phyloP scores from a whole-genome alignment of 495 filamentous ascomycete genomes.

The Trichoderma asperelloides region DNA sequence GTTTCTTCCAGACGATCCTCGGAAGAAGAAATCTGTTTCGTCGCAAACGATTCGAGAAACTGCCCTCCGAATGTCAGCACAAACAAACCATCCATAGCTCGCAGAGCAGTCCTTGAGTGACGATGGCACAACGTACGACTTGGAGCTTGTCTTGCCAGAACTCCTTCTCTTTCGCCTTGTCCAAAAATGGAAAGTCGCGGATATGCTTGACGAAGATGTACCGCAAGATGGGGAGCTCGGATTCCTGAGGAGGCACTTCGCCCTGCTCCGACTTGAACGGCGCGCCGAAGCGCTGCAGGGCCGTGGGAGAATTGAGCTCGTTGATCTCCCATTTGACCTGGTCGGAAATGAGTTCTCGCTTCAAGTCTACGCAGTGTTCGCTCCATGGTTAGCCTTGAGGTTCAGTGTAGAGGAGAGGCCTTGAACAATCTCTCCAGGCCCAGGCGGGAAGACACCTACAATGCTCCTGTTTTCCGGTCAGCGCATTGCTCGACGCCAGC shows the following conservation, averaged over 20 bases:
- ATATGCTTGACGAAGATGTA: conserved; percentile 99
- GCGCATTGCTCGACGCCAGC: conserved; percentile 26
- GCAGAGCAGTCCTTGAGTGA: not conserved
- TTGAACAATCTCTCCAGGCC: not conserved
- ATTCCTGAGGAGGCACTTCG: conserved; percentile 87
- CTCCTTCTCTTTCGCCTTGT: conserved; percentile 93
- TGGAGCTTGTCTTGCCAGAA: conserved; percentile 99
- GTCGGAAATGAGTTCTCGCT: conserved; percentile 84
- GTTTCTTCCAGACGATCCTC: conserved; percentile 95
- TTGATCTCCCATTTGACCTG: conserved; percentile 83
- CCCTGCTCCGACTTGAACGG: conserved; percentile 88
- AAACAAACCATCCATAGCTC: not conserved
- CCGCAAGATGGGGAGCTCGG: conserved; percentile 83
- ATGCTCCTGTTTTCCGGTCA: conserved; percentile 97
- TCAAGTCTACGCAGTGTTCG: conserved; percentile 59
- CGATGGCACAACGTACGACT: conserved; percentile 53
- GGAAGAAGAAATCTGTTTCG: conserved; percentile 92
- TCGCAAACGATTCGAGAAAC: conserved; percentile 98
- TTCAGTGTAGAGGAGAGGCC: conserved; percentile 20
- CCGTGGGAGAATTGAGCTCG: conserved; percentile 89
- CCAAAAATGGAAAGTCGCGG: conserved; percentile 93
- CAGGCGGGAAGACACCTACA: conserved; percentile 46
- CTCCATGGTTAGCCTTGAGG: not conserved
- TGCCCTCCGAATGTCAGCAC: conserved; percentile 28
- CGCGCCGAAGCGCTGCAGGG: conserved; percentile 87